phyloP scores from a whole-genome alignment of 1,284 basidiomycete genomes.

The Melampsora occidentalis region DNA sequence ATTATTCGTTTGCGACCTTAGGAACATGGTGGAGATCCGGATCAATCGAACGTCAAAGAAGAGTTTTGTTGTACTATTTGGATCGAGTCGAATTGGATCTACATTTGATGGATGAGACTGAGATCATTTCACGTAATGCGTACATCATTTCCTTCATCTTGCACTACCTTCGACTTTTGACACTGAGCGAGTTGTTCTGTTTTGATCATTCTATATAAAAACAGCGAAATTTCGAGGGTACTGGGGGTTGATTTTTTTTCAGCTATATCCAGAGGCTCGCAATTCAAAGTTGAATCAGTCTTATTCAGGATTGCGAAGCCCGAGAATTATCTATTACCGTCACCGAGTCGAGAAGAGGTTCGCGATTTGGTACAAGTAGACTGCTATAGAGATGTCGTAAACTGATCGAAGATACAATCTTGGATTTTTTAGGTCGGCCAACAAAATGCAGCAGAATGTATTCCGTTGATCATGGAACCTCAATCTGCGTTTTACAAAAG shows the following conservation, averaged over 20 bases:
- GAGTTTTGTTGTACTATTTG: slow-evolving; percentile 65
- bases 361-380: slow-evolving; percentile 49
- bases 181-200: not conserved
- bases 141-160: slow-evolving; percentile 54
- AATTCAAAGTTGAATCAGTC: slow-evolving; percentile 98
- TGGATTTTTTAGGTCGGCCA: slow-evolving; percentile 69
- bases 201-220: slow-evolving; percentile 11
- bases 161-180: not conserved
- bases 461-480: slow-evolving; percentile 92
- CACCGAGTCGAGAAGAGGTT: slow-evolving; percentile 78
- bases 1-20: slow-evolving; percentile 67
- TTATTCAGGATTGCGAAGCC: slow-evolving; percentile 98
- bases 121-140: slow-evolving; percentile 83
- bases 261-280: slow-evolving; percentile 87
- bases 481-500: slow-evolving; percentile 86
- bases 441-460: slow-evolving; percentile 92
- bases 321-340: slow-evolving; percentile 81
- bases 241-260: slow-evolving; percentile 97
- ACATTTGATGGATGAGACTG: slow-evolving; percentile 73
- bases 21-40: slow-evolving; percentile 70
- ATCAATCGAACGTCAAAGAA: slow-evolving; percentile 61
- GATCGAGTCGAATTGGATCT: slow-evolving; percentile 67
- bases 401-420: slow-evolving; percentile 16
- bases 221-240: slow-evolving; percentile 88
- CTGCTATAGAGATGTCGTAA: not conserved